Conservation (phyloP, 495 filamentous ascomycete species). For the Penicillium ochrochloron region DNA sequence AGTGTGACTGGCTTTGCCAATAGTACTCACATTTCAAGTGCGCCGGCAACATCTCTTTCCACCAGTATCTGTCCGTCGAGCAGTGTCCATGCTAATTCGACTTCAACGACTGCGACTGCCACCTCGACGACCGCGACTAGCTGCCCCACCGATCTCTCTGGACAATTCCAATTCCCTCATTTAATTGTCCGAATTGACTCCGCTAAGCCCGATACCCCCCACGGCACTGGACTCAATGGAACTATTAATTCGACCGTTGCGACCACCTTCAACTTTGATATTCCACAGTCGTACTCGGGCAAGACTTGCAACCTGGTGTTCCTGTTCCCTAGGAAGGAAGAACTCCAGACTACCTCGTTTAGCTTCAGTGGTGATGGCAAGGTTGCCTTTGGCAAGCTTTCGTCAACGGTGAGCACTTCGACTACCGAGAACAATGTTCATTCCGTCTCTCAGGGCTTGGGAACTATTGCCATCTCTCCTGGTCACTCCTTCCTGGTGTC, state of each 20-base stretch:
- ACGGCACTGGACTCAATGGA: conserved; percentile 60
- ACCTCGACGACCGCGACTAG: conserved; percentile 9
- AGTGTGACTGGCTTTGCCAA: not conserved
- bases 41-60: not conserved
- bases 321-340: conserved; percentile 59
- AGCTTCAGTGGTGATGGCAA: conserved; percentile 62
- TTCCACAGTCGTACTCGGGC: conserved; percentile 54
- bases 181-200: conserved; percentile 69
- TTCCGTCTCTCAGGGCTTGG: conserved; percentile 48
- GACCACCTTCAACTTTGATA: conserved; percentile 72
- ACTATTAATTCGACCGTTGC: conserved; percentile 59
- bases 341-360: conserved; percentile 60
- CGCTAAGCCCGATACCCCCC: conserved; percentile 52
- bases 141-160: conserved; percentile 58
- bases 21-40: not conserved
- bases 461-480: conserved; percentile 52
- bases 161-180: conserved; percentile 64
- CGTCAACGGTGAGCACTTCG: conserved; percentile 35
- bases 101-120: not conserved
- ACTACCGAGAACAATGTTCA: conserved; percentile 60
- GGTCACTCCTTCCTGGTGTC: conserved; percentile 61
- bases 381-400: conserved; percentile 56
- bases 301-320: conserved; percentile 70
- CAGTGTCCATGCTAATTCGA: not conserved
- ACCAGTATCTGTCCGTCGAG: not conserved